Evolutionary conservation across 257 asterid genomes (phyloP).

Genomic region (Solanum clarkiae): DNA sequence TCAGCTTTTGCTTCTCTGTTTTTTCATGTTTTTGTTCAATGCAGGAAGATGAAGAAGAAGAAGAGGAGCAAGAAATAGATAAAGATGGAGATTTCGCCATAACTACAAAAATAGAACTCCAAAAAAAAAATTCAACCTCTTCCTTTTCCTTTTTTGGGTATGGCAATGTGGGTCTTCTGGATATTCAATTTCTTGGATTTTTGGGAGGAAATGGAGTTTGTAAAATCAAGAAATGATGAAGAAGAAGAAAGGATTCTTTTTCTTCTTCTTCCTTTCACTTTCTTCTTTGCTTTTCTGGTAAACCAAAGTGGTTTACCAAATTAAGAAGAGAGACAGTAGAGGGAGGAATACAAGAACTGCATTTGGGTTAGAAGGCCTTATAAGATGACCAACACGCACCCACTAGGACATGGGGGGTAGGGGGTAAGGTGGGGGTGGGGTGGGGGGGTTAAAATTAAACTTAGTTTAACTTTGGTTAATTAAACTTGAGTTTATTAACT

Average conservation of each 20-base stretch:
- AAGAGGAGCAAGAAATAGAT: constrained; percentile 28
- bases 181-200: neutral
- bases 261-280: neutral
- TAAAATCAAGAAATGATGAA: constrained; percentile 19
- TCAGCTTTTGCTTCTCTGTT: neutral
- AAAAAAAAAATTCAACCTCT: neutral
- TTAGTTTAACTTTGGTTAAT: constrained; percentile 7
- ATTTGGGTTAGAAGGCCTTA: neutral
- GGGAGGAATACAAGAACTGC: neutral
- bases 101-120: neutral
- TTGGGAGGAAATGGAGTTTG: constrained; percentile 1
- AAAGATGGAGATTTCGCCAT: constrained; percentile 34
- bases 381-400: neutral
- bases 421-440: neutral
- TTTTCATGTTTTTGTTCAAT: constrained; percentile 14
- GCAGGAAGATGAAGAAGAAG: constrained; percentile 64
- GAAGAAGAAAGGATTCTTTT: neutral
- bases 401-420: neutral
- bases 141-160: neutral
- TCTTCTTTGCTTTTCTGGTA: constrained; percentile 24
- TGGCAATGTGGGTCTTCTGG: neutral
- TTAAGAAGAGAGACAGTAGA: constrained; percentile 10
- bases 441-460: neutral
- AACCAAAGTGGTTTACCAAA: constrained; percentile 63
- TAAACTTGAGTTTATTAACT: constrained; percentile 13